A percentile compares a stretch with the other conserved stretches of the same genome.
phyloP scores from a whole-genome alignment of 106 monocot genomes.

The Phalaenopsis aphrodite region DNA sequence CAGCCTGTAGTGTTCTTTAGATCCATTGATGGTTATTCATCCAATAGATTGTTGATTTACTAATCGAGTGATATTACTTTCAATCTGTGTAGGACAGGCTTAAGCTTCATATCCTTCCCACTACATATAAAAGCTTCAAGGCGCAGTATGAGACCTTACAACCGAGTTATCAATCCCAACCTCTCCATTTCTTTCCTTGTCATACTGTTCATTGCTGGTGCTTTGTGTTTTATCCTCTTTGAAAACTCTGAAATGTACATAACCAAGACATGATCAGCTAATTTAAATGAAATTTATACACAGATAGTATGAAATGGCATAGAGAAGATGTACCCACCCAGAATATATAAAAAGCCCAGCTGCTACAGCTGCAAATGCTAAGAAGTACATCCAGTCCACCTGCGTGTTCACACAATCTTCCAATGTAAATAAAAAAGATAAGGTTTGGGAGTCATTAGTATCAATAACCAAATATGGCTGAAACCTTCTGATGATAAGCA shows the following conservation, averaged over 20 bases:
- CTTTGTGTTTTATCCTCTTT: conserved; percentile 16
- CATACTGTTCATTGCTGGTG: conserved; percentile 4
- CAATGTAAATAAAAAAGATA: background rate
- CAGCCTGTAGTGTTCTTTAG: too few species aligned
- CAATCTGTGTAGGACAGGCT: too few species aligned
- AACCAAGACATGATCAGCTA: background rate
- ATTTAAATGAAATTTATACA: background rate
- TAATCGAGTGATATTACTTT: too few species aligned
- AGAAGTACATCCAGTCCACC: conserved; percentile 94
- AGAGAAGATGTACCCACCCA: conserved; percentile 42
- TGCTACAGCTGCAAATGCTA: conserved; percentile 66
- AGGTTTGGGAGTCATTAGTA: background rate
- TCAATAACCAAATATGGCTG: background rate
- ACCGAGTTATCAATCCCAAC: conserved; percentile 10
- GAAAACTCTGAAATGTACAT: conserved; percentile 17
- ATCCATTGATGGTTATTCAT: too few species aligned
- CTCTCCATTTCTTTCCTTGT: conserved; percentile 41
- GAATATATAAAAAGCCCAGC: conserved; percentile 67
- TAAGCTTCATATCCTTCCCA: too few species aligned
- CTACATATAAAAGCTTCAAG: background rate
- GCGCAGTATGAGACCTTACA: background rate
- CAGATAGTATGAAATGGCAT: background rate
- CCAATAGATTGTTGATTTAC: too few species aligned
- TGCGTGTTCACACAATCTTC: conserved; percentile 12
- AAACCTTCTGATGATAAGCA: conserved; percentile 83